phyloP scores from a whole-genome alignment of 2,329 filamentous ascomycete species.

The Knufia fluminis region DNA sequence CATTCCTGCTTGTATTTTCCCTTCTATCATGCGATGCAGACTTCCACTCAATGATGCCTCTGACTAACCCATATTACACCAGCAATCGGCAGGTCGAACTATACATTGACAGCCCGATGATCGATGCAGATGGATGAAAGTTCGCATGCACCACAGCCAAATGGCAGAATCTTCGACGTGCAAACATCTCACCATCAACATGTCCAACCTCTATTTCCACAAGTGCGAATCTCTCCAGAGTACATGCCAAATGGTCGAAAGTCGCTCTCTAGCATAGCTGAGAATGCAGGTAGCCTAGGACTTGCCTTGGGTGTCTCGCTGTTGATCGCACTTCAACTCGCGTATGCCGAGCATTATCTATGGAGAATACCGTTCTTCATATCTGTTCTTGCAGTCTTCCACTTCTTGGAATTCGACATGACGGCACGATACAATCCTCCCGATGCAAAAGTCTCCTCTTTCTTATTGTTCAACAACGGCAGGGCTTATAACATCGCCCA shows the following conservation, averaged over 20 bases:
- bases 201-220: constrained; percentile 3
- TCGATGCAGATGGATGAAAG: constrained; percentile 6
- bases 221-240: constrained; percentile 6
- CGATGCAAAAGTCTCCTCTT: constrained; percentile 62
- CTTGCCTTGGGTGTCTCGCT: constrained; percentile 30
- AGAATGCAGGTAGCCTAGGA: constrained; percentile 37
- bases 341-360: constrained; percentile 29
- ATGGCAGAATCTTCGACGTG: constrained; percentile 5
- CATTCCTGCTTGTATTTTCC: too few relatives aligned
- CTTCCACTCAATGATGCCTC: not conserved
- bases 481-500: constrained; percentile 77
- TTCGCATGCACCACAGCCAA: not conserved
- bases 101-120: not conserved
- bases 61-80: not conserved
- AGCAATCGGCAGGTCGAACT: not conserved
- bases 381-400: constrained; percentile 63
- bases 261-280: constrained; percentile 37
- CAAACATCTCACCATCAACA: not conserved
- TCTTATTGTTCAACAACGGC: constrained; percentile 78
- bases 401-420: constrained; percentile 93
- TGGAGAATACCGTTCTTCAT: constrained; percentile 51
- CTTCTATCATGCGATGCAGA: not conserved
- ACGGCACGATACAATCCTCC: constrained; percentile 77
- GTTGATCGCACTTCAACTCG: constrained; percentile 25
- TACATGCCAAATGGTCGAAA: constrained; percentile 27